Evolutionary conservation across 2,329 filamentous ascomycete genomes (phyloP), one percentile per base, ranked within the genome.

Genomic region (Didymella segeticola): DNA sequence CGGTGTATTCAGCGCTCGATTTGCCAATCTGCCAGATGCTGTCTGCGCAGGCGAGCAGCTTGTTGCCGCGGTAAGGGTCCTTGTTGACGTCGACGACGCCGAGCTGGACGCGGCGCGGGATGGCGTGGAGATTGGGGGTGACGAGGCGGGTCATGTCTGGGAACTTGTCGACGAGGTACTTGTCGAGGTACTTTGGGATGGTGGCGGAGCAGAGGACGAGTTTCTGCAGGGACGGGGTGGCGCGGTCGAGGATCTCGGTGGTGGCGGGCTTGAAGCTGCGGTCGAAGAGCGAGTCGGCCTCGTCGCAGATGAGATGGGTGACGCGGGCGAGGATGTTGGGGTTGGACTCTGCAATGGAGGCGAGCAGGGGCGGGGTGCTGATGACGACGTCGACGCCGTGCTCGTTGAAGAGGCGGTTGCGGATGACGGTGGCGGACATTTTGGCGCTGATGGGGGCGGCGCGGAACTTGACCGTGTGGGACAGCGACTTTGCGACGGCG

Each of bases 201-300:
- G 95, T 99, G 45, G 95, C 95, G 3, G 93, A 98, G 80, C 95
- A 99, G 60, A 98, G 85, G 39, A 99, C 83, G 20, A 99, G 82
- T 71, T 96, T 90, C 69, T 91, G 86, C 39, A 98, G 78, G 0
- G 91, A 95, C 0, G 93, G 91, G 6, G 86, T 83, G 1, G 89
- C 85, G 53, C 89, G 89, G 68, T 96, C 90, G 60, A 99, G 83
- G 62, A 99, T 90, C 49, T 85, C 83, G 10, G 86, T 89, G 0
- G 95, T 98, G 20, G 89, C 87, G 1, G 91, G 88, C 4, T 89
- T 84, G 78, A 99, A 99, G 54, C 91, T 96, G 53, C 92, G 89
- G 77, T 99, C 96, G 63, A 99, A 85, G 9, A 99, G 85, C 4
- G 93, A 97, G 76, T 99, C 95, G 1, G 96, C 96, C 79, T 99